Conservation (phyloP, 768 basidiomycete species). For the Coprinopsis sp. region DNA sequence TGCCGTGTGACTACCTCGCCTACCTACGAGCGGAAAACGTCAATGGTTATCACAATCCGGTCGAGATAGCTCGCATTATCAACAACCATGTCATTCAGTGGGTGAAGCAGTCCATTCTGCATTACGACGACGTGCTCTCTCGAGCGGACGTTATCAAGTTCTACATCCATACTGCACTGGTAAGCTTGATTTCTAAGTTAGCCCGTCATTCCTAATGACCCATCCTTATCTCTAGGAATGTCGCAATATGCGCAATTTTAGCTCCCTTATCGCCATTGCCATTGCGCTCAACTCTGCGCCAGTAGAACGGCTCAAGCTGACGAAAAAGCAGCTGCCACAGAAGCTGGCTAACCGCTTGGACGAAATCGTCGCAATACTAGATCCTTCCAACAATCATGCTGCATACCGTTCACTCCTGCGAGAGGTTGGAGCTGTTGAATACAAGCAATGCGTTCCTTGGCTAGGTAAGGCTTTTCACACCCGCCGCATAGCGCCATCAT, state of each 20-base stretch:
- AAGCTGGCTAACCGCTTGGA: slow-evolving; percentile 25
- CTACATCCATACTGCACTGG: slow-evolving; percentile 39
- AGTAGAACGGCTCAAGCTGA: slow-evolving; percentile 32
- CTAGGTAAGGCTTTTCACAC: slow-evolving; percentile 24
- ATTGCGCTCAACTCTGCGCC: slow-evolving; percentile 37
- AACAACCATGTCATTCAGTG: slow-evolving; percentile 38
- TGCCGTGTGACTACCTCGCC: slow-evolving; percentile 38
- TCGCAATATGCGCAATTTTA: slow-evolving; percentile 38
- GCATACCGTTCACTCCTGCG: slow-evolving; percentile 33
- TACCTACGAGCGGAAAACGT: slow-evolving; percentile 27
- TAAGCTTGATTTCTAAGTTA: slow-evolving; percentile 16
- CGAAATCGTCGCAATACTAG: slow-evolving; percentile 29
- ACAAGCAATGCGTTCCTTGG: slow-evolving; percentile 35
- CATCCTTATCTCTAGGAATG: slow-evolving; percentile 33
- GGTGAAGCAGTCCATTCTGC: slow-evolving; percentile 37
- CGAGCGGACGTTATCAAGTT: slow-evolving; percentile 39
- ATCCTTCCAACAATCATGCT: slow-evolving; percentile 30
- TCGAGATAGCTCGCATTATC: slow-evolving; percentile 28
- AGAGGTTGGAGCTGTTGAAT: slow-evolving; percentile 17
- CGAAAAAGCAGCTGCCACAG: slow-evolving; percentile 26
- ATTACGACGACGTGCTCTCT: slow-evolving; percentile 30
- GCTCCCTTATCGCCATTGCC: slow-evolving; percentile 39
- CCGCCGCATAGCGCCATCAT: neutral
- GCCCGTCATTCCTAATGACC: neutral
- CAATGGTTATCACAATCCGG: slow-evolving; percentile 22